These are phyloP conservation scores for Mastigamoeba balamuthi DNA, from an alignment of 78 protist genomes.

Conservation along the genomic window DNA sequence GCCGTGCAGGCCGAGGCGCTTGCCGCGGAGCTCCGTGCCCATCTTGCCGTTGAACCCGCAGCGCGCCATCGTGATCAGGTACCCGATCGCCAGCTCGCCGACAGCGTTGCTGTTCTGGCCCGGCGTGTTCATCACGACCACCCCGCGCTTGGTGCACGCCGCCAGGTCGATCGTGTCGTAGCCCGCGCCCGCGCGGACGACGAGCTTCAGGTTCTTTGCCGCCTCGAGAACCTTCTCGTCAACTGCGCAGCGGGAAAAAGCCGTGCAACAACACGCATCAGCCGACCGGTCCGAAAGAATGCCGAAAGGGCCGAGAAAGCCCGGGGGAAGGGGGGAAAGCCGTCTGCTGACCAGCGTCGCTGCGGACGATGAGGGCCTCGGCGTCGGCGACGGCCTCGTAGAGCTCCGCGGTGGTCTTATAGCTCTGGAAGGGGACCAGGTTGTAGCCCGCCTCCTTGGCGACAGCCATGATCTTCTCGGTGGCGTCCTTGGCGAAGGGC, in stretches of 20 bases:
- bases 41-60: neutral
- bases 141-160: neutral
- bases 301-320: no score
- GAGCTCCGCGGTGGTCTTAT: neutral
- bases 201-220: neutral
- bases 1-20: neutral
- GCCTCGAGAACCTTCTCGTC: neutral
- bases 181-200: neutral
- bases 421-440: neutral
- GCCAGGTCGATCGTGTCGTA: neutral
- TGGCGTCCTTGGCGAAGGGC: neutral
- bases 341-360: neutral
- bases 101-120: neutral
- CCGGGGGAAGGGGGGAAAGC: no score
- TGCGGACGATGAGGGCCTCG: neutral
- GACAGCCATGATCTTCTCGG: neutral
- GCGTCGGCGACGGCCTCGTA: neutral
- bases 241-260: no score
- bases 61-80: neutral
- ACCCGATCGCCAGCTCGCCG: neutral
- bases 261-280: no score
- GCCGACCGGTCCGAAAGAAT: no score
- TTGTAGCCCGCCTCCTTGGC: neutral
- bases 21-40: neutral
- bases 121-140: neutral